Percentiles rank a stretch among this genome's conserved stretches.
Evolutionary conservation across 2,329 filamentous ascomycete species (phyloP).

Genomic region (Ascochyta fabae): DNA sequence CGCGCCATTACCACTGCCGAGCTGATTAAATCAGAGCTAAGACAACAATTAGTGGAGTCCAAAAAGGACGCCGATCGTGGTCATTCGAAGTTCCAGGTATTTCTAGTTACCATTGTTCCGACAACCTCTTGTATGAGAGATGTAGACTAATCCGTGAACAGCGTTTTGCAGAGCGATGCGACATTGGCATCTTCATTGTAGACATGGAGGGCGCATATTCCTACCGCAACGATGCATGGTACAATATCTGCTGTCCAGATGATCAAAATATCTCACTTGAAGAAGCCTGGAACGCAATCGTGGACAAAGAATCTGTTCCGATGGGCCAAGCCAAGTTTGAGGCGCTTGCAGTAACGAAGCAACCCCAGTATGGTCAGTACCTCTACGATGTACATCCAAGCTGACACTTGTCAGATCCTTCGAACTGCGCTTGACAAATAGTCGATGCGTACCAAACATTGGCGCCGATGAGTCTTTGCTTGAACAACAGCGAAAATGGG

Average conservation of each 20-base stretch:
- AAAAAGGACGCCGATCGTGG: conserved; percentile 38
- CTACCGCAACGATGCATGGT: conserved; percentile 51
- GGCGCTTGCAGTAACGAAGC: conserved; percentile 21
- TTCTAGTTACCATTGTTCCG: background rate
- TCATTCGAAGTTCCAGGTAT: conserved; percentile 39
- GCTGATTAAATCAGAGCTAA: conserved; percentile 14
- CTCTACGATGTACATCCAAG: too few species aligned
- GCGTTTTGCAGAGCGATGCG: conserved; percentile 28
- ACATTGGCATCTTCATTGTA: conserved; percentile 49
- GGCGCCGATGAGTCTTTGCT: conserved; percentile 8
- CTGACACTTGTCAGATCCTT: conserved; percentile 24
- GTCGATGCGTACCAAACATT: conserved; percentile 27
- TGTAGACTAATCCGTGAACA: background rate
- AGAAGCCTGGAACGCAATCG: conserved; percentile 26
- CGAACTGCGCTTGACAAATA: conserved; percentile 49
- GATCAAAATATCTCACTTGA: conserved; percentile 22
- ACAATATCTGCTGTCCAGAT: conserved; percentile 36
- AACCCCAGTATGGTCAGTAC: conserved; percentile 18
- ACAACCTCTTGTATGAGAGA: too few species aligned
- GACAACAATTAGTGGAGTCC: conserved; percentile 16
- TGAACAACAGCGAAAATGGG: conserved; percentile 35
- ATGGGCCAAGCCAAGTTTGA: conserved; percentile 25
- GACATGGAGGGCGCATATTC: conserved; percentile 41
- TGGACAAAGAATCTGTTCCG: conserved; percentile 23
- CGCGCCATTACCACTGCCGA: conserved; percentile 35